Evolutionary conservation across 352 stramenopile species (phyloP), one percentile per base, ranked within the genome.

Genomic region (Achlya hypogyna): DNA sequence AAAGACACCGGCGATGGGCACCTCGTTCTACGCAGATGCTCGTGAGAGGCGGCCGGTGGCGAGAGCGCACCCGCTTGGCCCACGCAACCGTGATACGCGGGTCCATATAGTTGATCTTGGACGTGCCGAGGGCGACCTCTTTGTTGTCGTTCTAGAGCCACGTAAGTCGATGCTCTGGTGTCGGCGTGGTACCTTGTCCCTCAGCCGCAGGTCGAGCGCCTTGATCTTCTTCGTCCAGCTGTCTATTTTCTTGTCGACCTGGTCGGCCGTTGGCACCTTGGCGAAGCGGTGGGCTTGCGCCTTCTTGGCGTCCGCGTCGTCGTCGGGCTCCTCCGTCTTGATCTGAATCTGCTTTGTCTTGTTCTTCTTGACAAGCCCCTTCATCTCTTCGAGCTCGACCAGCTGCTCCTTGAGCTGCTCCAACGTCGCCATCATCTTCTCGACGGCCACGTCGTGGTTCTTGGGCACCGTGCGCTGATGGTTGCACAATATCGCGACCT

Each of bases 61-160:
- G 62, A 92, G 72, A 43, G 98, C 97, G 51, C 93, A 98, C 73
- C 65, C 95, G 80, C 77, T 99, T 99, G 83, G 96, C 99, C 95
- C 96, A 99, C 42, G 97, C 97, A 51, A 99, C 97, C 22, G 94
- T 98, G 74, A 99, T 99, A 63, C 98, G 90, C 23, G 98, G 98
- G 78, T 99, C 98, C 96, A 99, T 99, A 77, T 99, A 99, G 74
- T 99, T 99, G 75, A 99, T 97, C 84, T 99, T 99, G 69, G 95
- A 99, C 69, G 98, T 99, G 72, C 96, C 95, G 12, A 99, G 86
- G 29, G 96, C 95, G 5, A 98, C 93, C 70, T 98, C 95, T 74
- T 99, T 99, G 80, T 99, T 99, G 74, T 99, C 96, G 65, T 98
- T 91, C 74, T 64, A 64, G 10, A 59, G 10, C 8, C 22, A 35